Conservation (phyloP, 2,329 filamentous ascomycete genomes). For the Aspergillus awamori region DNA sequence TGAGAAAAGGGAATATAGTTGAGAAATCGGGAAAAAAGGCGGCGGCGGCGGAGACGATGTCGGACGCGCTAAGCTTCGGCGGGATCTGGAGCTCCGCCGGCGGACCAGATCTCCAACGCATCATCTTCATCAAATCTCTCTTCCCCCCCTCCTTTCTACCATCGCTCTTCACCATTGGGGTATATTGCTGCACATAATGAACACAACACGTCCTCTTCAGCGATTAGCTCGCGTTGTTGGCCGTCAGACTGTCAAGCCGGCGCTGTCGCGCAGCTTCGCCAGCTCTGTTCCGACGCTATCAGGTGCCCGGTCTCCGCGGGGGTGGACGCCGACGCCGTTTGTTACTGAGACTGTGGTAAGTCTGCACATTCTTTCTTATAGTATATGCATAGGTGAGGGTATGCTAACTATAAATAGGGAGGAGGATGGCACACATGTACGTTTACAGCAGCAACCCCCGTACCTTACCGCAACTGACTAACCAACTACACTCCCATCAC, state of each 20-base stretch:
- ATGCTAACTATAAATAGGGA: constrained; percentile 52
- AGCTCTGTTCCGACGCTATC: constrained; percentile 32
- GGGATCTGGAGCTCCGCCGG: constrained; percentile 2
- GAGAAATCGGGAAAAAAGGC: neutral
- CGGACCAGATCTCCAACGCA: neutral
- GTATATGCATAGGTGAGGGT: too few species aligned
- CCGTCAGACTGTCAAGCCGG: constrained; percentile 12
- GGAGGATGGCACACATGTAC: constrained; percentile 77
- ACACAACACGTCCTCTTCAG: constrained; percentile 23
- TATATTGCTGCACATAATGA: constrained; percentile 25
- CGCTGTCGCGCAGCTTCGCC: constrained; percentile 32
- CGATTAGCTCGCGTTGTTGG: constrained; percentile 27
- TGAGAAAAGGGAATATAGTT: constrained; percentile 13
- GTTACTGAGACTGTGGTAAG: constrained; percentile 59
- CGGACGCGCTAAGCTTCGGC: constrained; percentile 5
- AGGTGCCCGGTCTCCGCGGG: constrained; percentile 37
- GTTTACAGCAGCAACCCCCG: constrained; percentile 35
- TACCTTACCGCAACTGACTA: constrained; percentile 8
- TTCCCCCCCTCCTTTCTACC: neutral
- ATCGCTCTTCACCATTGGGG: neutral
- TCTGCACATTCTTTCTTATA: constrained; percentile 25
- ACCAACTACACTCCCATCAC: constrained; percentile 23
- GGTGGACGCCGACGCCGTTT: constrained; percentile 56
- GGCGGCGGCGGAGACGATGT: neutral
- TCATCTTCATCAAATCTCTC: constrained; percentile 4